phyloP scores from a whole-genome alignment of 2,329 filamentous ascomycete species.

The Phyllosticta citribraziliensis region DNA sequence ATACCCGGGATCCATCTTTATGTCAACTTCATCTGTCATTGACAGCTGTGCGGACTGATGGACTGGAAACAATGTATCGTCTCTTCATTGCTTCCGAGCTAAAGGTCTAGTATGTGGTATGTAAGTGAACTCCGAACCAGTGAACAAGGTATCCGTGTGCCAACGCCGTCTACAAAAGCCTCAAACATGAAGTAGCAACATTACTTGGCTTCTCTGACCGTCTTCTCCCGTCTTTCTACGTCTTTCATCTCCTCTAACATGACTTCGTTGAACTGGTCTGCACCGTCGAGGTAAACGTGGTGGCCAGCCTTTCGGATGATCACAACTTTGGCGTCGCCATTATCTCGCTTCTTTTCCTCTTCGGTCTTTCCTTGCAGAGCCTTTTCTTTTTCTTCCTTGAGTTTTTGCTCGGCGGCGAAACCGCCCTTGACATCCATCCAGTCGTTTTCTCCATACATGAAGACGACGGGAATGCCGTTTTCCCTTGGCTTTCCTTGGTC shows the following conservation, averaged over 20 bases:
- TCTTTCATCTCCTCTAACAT: slow-evolving; percentile 59
- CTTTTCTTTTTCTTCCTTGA: slow-evolving; percentile 56
- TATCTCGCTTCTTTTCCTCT: slow-evolving; percentile 62
- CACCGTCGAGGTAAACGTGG: slow-evolving; percentile 62
- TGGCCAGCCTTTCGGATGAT: slow-evolving; percentile 65
- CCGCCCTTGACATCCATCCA: slow-evolving; percentile 50
- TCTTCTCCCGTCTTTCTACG: slow-evolving; percentile 35
- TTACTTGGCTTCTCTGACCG: background rate
- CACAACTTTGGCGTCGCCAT: slow-evolving; percentile 72
- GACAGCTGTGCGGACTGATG: background rate
- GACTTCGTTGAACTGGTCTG: slow-evolving; percentile 59
- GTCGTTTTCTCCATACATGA: slow-evolving; percentile 4
- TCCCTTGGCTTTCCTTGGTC: slow-evolving; percentile 26
- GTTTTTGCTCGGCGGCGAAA: slow-evolving; percentile 65
- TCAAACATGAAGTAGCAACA: background rate
- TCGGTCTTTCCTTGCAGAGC: slow-evolving; percentile 48
- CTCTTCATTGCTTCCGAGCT: background rate
- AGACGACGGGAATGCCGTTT: slow-evolving; percentile 69
- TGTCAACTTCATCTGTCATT: background rate
- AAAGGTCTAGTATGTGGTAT: background rate
- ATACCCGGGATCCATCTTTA: background rate
- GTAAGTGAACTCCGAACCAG: background rate
- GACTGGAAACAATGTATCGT: background rate
- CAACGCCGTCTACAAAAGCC: background rate
- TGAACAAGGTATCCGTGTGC: background rate